Base-by-base conservation (phyloP, 805 yeast genomes). In the Saccharomycopsis vini region DNA sequence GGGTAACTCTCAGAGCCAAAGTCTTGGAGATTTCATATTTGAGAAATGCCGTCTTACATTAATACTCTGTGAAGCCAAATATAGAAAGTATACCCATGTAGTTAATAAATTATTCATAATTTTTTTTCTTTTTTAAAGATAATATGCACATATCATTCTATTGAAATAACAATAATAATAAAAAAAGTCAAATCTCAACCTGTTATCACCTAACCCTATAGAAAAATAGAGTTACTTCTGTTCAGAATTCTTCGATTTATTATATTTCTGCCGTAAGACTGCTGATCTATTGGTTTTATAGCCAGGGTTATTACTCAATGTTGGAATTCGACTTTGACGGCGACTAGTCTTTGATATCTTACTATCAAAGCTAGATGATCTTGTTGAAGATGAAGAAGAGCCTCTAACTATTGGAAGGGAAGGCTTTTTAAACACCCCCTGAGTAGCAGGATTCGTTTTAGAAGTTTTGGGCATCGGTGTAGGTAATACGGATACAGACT, bases 261-360 rank as follows among this genome's bases (percentile, higher is more conserved):
- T 16, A 41, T 35, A 21, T 30, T 36, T 21, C 19, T 41, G 44
- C 9, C 39, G 21, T 13, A 28, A 16, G 10, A 34, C 3, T 6
- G 44, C n/a, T n/a, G 44, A 33, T 28, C 40, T 15, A 35, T 18
- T 41, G 20, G 32, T 26, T 29, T 19, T 41, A 21, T 23, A 26
- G 23, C 44, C 44, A 10, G 26, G 36, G 4, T 5, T 23, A 28
- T 36, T 22, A 7, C 20, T 13, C 6, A 38, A 36, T 36, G 32
- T 49, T 9, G 52, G 52, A 30, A 49, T 49, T 28, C 45, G 30
- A 15, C 47, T 42, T 33, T 45, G 47, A 7, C 50, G 46, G 18
- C 45, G 40, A 16, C 15, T 21, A 5, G n/a, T 34, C 6, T 18
- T 39, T 7, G 31, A 10, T 13, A 3, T 29, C 29, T 32, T 32